Base-by-base conservation (phyloP, 805 yeast genomes). In the Jamesozyma lodderae region DNA sequence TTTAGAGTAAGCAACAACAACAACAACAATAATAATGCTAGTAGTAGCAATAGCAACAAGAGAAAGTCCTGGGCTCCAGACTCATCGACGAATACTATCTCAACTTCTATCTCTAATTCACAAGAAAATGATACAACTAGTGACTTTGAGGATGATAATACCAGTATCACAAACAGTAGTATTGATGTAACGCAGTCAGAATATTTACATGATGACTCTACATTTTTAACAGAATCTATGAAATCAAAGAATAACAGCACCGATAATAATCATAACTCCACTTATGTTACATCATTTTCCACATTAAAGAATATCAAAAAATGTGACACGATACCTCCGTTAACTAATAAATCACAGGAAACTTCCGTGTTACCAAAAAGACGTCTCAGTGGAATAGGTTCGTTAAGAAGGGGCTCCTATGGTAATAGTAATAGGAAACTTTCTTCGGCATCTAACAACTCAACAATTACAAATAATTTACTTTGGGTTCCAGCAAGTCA, bases 401-500 rank as follows among this genome's bases (percentile, higher is more conserved):
- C 55, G 1, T 38, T 49, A 29, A 48, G 49, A 26, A 44, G 53
- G 35, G 53, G 57, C 18, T 46, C 47, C 2, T 30, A 36, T 25
- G 39, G 34, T 18, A 35, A 39, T 14, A 10, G 21, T 19, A 3
- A 11, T 6, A 36, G 44, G 16, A 42, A 40, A 25, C 23, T 28
- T 8, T 40, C 46, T 15, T 3, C 26, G 3, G 8, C 6, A 15
- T 29, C 32, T 4, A 15, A 16, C 9, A 23, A 30, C 18, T 31
- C 36, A 15, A 40, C 35, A 6, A 17, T 35, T 5, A 62, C 72
- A 14, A 71, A 72, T 35, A 64, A 73, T 41, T 62, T 83, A 23
- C 64, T 90, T 38, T 90, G 98, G 98, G 96, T 92, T 1, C 97
- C 97, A 0, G 98, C 97, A 2, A 77, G 76, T 45, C 69, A 86